Evolutionary conservation across 768 basidiomycete genomes (phyloP), one percentile per base, ranked within the genome.

Genomic region (Lentinula raphanica): DNA sequence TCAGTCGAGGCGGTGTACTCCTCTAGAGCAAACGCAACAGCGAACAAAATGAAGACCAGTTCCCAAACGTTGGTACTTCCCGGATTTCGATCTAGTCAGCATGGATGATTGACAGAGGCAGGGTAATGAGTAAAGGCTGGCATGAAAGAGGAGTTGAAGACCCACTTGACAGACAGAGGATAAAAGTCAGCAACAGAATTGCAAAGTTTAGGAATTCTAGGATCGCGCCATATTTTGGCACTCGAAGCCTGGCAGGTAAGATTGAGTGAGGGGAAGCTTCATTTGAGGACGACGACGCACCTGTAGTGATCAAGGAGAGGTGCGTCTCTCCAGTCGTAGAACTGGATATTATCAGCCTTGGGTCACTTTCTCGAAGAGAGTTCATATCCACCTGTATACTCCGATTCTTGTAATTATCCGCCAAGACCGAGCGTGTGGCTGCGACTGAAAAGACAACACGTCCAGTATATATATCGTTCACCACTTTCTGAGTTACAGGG

Each of bases 1-100:
- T 94, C 92, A 50, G 83, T 90, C 1, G 88, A 83, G 4, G 91
- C 83, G 0, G 93, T 92, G 68, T 95, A 94, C 70, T 96, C 94
- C 59, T 90, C 90, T 38, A 97, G 69, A 3, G 86, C 74, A 63
- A 96, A 94, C 1, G 92, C 92, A 4, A 78, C 71, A 0, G 86
- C 87, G 63, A 92, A 87, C 12, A 94, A 63, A 49, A 92, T 79
- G 67, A 95, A 95, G 9, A 84, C 71, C 19, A 76, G 67, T 67
- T 97, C 94, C 76, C 86, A 88, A 6, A 70, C 62, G 27, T 82
- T 84, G 49, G 88, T 60, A 9, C 69, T 64, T 0, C 78, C 65
- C 21, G 76, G 67, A 63, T 90, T 76, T 59, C 83, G 82, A 54
- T 80, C 91, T 48, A 35, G 45, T 59, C 25, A 27, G 31, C 15